phyloP scores from a whole-genome alignment of 176 grass and related monocot species.

The Oryza glumipatula region DNA sequence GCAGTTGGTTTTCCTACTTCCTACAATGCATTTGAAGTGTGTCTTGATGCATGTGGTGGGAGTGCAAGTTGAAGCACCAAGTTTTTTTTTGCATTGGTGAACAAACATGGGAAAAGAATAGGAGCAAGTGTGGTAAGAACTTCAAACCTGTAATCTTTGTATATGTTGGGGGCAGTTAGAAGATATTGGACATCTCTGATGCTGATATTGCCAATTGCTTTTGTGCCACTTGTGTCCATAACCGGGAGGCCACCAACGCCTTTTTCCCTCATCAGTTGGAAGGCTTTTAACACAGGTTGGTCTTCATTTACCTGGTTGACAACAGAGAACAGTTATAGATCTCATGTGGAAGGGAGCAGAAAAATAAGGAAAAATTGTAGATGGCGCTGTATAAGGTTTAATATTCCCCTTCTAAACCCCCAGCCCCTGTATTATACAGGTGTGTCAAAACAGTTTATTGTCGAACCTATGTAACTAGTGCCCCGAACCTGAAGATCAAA shows the following conservation, averaged over 20 bases:
- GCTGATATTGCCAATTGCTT: conserved; percentile 88
- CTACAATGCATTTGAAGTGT: background rate
- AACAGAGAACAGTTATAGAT: background rate
- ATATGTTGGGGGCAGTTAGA: conserved; percentile 88
- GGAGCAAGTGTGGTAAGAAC: background rate
- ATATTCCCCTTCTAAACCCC: background rate
- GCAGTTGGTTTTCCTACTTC: background rate
- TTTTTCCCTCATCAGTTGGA: conserved; percentile 86
- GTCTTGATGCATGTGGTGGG: background rate
- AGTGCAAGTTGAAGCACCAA: background rate
- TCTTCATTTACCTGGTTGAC: conserved; percentile 79
- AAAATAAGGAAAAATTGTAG: too few species aligned
- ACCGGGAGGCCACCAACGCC: conserved; percentile 92
- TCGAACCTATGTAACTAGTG: background rate
- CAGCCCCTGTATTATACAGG: too few species aligned
- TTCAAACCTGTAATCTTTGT: conserved; percentile 89
- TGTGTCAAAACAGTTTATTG: too few species aligned
- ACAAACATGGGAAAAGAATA: conserved; percentile 16
- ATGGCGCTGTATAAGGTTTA: background rate
- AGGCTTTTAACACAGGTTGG: conserved; percentile 90
- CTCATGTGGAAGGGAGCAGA: background rate
- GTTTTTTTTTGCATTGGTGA: background rate
- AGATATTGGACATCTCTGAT: conserved; percentile 99
- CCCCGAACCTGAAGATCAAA: too few species aligned
- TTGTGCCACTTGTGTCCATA: conserved; percentile 67